phyloP scores from a whole-genome alignment of 2,329 filamentous ascomycete genomes.

The Hypoxylon sp. region DNA sequence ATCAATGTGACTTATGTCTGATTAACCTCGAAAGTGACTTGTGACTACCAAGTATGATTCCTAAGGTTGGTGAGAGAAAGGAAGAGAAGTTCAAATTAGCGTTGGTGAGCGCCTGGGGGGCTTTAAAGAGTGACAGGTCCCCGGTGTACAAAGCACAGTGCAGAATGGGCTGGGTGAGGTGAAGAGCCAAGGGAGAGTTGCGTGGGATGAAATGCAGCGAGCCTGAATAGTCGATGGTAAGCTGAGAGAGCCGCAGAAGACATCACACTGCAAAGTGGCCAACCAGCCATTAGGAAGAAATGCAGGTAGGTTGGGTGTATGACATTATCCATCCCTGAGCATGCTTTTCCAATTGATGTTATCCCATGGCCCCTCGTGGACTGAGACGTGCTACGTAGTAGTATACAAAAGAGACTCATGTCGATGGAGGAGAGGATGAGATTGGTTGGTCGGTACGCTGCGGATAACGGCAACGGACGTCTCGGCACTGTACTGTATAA shows the following conservation, averaged over 20 bases:
- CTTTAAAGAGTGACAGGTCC: slow-evolving; percentile 31
- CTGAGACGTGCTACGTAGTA: slow-evolving; percentile 29
- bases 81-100: slow-evolving; percentile 33
- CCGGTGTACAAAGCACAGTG: slow-evolving; percentile 35
- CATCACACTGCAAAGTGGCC: slow-evolving; percentile 20
- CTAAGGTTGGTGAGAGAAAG: slow-evolving; percentile 33
- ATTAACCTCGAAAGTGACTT: slow-evolving; percentile 32
- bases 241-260: slow-evolving; percentile 37
- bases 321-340: slow-evolving; percentile 24
- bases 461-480: slow-evolving; percentile 37
- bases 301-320: no score
- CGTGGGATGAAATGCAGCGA: slow-evolving; percentile 39
- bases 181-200: slow-evolving; percentile 34
- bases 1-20: slow-evolving; percentile 8
- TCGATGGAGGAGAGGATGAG: slow-evolving; percentile 1
- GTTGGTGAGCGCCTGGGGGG: slow-evolving; percentile 33
- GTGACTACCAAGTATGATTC: slow-evolving; percentile 28
- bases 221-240: slow-evolving; percentile 37
- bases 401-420: slow-evolving; percentile 9
- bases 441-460: slow-evolving; percentile 32
- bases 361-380: slow-evolving; percentile 24
- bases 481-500: slow-evolving; percentile 35
- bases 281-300: slow-evolving; percentile 21
- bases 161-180: slow-evolving; percentile 30
- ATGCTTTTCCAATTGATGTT: slow-evolving; percentile 9